Evolutionary conservation across 1,284 basidiomycete genomes (phyloP).

Genomic region (Cryptococcus floricola): DNA sequence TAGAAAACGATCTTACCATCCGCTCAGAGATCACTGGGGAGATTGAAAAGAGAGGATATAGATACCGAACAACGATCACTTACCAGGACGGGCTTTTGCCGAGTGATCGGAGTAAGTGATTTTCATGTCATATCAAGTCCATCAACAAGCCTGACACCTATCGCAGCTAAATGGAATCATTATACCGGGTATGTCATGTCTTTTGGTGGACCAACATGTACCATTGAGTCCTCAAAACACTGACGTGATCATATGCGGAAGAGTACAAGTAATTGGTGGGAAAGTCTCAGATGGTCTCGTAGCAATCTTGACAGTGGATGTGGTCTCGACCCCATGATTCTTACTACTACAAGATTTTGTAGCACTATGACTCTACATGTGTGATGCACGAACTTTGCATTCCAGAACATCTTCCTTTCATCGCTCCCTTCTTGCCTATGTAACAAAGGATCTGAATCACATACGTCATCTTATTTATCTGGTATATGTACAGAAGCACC

Average conservation of each 20-base stretch:
- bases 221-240: too few relatives aligned
- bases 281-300: constrained; percentile 12
- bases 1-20: background rate
- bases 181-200: constrained; percentile 7
- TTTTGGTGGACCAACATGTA: too few relatives aligned
- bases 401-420: background rate
- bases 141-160: background rate
- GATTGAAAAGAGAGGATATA: constrained; percentile 7
- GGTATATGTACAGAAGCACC: too few relatives aligned
- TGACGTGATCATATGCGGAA: background rate
- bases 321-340: background rate
- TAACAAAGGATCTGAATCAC: background rate
- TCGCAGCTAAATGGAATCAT: constrained; percentile 13
- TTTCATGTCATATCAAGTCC: background rate
- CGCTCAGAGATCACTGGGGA: constrained; percentile 1
- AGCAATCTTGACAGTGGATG: constrained; percentile 7
- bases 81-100: constrained; percentile 7
- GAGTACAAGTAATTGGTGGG: constrained; percentile 8
- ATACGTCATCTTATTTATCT: too few relatives aligned
- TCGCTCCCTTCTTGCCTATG: background rate
- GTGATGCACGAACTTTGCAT: too few relatives aligned
- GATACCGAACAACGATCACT: constrained; percentile 6
- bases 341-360: background rate
- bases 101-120: constrained; percentile 7
- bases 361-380: too few relatives aligned